These are phyloP conservation scores for Neopestalotiopsis rosae DNA, from an alignment of 2,329 filamentous ascomycete species.

Conservation along the genomic window DNA sequence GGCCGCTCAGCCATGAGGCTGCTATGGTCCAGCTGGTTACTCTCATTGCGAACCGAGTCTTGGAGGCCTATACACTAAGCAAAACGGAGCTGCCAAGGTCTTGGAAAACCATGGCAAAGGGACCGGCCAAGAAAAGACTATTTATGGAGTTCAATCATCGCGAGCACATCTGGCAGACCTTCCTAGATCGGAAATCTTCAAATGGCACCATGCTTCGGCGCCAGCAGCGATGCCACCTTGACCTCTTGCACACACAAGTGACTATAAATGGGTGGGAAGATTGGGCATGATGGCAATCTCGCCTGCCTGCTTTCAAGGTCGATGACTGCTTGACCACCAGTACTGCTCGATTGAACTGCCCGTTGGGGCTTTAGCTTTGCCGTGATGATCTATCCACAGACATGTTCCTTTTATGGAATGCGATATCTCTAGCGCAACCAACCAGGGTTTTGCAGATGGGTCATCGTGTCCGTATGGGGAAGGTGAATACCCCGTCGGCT, in stretches of 20 bases:
- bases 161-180: neutral
- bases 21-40: constrained; percentile 3
- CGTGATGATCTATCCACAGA: neutral
- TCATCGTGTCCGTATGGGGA: neutral
- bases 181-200: neutral
- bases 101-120: neutral
- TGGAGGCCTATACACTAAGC: neutral
- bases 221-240: neutral
- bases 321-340: neutral
- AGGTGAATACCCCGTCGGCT: neutral
- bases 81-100: constrained; percentile 2
- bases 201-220: neutral
- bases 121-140: constrained; percentile 1
- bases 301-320: neutral
- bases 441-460: neutral
- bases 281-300: neutral
- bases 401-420: constrained; percentile 4
- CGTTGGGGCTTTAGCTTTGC: neutral
- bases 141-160: neutral
- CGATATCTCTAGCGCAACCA: neutral
- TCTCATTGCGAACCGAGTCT: constrained; percentile 10
- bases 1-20: constrained; percentile 6
- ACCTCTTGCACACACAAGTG: neutral
- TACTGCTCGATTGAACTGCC: neutral
- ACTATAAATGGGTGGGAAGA: neutral